Base-by-base conservation (phyloP, 305 asterid genomes). In the Fraxinus latifolia region DNA sequence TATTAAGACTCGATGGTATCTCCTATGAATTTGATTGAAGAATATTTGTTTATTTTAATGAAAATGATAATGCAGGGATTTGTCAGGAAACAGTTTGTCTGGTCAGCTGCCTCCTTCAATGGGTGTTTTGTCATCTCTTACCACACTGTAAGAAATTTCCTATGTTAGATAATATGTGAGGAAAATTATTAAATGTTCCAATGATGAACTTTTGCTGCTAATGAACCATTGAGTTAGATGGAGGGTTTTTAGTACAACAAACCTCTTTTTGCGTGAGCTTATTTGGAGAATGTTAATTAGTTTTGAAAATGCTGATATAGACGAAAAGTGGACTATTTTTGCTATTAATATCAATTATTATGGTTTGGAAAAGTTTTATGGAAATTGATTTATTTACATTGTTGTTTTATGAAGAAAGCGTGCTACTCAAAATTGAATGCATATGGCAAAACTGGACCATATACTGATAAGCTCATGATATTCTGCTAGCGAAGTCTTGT, bases 41-140 rank as follows among this genome's bases (percentile, higher is more conserved):
- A 19, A 72, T 19, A 14, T 74, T 55, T 65, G 37, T 77, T 36
- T 79, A 31, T 62, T 75, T 81, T 83, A 19, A 71, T 78, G 58
- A 23, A 23, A 33, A 19, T 23, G 72, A 14, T 19, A 67, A 82
- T 88, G 82, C 89, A 96, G 99, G 92, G 94, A 94, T 85, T 89
- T 96, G 58, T 96, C 99, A 4, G 86, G 90, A 44, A 96, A 96
- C 84, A 87, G 34, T 81, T 92, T 96, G 87, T 87, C 86, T n/a
- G 90, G 95, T 47, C 93, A 42, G 75, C 90, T 96, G 84, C 99
- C 99, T 82, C 82, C 95, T 85, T 96, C 99, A 34, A 86, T 96
- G 94, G 92, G 86, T 84, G 88, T 37, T 81, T 87, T 93, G 89
- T 76, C 92, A 8, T 83, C 94, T 77, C 92, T 96, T 77, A 81